phyloP scores from a whole-genome alignment of 139 green algal species.

The Chlorella sp. region DNA sequence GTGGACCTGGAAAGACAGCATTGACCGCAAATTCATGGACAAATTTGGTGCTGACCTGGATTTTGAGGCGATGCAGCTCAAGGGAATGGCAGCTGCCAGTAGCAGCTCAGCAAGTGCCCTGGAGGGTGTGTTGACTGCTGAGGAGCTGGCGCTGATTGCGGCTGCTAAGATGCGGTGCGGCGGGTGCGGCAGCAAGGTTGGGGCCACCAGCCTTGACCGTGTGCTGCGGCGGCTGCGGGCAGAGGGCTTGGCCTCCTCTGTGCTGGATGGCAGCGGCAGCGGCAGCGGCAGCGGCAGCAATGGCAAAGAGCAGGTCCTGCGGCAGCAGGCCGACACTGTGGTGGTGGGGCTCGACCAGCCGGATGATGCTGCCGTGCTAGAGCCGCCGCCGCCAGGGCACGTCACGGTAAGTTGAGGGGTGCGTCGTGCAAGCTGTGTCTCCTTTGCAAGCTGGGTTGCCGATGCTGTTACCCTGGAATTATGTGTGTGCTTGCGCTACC shows the following conservation, averaged over 20 bases:
- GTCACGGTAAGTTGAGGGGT: slow-evolving; percentile 31
- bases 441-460: neutral
- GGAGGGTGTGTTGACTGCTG: slow-evolving; percentile 28
- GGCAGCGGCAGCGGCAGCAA: slow-evolving; percentile 7
- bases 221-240: slow-evolving; percentile 61
- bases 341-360: slow-evolving; percentile 54
- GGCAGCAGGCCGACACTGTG: slow-evolving; percentile 19
- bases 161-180: slow-evolving; percentile 85
- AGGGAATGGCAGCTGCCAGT: neutral
- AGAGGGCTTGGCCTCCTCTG: neutral
- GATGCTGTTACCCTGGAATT: neutral
- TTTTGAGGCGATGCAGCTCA: slow-evolving; percentile 27
- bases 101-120: neutral
- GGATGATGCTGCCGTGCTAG: slow-evolving; percentile 80
- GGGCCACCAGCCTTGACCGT: slow-evolving; percentile 57
- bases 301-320: neutral
- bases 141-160: slow-evolving; percentile 53
- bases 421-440: no score
- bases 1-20: slow-evolving; percentile 92
- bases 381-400: slow-evolving; percentile 59
- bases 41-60: slow-evolving; percentile 72
- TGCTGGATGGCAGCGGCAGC: neutral
- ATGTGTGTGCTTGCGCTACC: neutral
- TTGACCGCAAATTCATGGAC: slow-evolving; percentile 90
- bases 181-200: slow-evolving; percentile 93